Percentiles rank a stretch among this genome's conserved stretches.
Conservation (phyloP, 768 basidiomycete genomes). For the Pleurotus tuber-regium region DNA sequence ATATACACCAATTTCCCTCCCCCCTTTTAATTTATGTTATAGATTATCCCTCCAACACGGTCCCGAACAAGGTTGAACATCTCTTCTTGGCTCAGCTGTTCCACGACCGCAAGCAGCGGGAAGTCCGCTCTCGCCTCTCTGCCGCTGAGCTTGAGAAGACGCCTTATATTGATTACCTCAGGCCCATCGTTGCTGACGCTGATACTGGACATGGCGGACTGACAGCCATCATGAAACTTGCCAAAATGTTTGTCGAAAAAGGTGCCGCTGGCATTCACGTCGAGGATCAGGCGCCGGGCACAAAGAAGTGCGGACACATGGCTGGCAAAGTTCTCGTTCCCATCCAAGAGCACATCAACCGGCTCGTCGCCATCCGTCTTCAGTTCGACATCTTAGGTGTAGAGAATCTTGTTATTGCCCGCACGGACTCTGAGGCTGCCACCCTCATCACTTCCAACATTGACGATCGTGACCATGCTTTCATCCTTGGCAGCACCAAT, state of each 20-base stretch:
- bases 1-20: not conserved
- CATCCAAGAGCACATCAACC: conserved; percentile 96
- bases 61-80: conserved; percentile 98
- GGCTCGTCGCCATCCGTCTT: conserved; percentile 93
- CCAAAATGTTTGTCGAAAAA: conserved; percentile 98
- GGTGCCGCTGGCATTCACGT: conserved; percentile 98
- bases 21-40: not conserved
- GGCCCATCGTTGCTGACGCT: conserved; percentile 94
- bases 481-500: conserved; percentile 93
- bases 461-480: conserved; percentile 95
- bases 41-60: conserved; percentile 99
- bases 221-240: conserved; percentile 97
- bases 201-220: conserved; percentile 98
- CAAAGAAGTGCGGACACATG: conserved; percentile 96
- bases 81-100: conserved; percentile 98
- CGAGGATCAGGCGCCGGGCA: conserved; percentile 96
- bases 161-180: conserved; percentile 82
- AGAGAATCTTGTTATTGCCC: conserved; percentile 87
- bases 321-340: conserved; percentile 96
- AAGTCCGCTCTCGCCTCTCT: conserved; percentile 68
- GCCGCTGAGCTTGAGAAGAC: conserved; percentile 70
- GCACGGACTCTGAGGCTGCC: conserved; percentile 97
- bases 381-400: conserved; percentile 99
- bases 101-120: conserved; percentile 97
- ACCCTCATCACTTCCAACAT: conserved; percentile 97